phyloP scores from a whole-genome alignment of 2,329 filamentous ascomycete genomes.

The Parascedosporium putredinis region DNA sequence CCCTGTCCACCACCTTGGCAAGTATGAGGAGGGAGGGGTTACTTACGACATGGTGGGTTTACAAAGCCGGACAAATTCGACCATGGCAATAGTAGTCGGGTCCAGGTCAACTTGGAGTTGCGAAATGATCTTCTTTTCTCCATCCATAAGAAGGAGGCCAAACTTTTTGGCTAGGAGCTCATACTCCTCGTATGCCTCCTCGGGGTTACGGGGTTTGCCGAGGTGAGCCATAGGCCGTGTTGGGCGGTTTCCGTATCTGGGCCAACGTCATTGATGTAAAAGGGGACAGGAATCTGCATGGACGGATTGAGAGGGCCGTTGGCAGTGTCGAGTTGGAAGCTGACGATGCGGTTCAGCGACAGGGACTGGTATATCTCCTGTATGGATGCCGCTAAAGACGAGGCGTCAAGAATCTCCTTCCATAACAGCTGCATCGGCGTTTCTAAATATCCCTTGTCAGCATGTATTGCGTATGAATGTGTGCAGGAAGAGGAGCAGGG shows the following conservation, averaged over 20 bases:
- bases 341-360: slow-evolving; percentile 76
- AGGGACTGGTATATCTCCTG: slow-evolving; percentile 74
- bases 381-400: slow-evolving; percentile 72
- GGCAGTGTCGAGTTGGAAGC: slow-evolving; percentile 60
- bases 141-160: slow-evolving; percentile 72
- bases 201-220: slow-evolving; percentile 63
- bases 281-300: slow-evolving; percentile 54
- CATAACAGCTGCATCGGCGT: slow-evolving; percentile 57
- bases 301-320: slow-evolving; percentile 50
- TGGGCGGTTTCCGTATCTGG: slow-evolving; percentile 57
- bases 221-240: slow-evolving; percentile 76
- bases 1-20: too few species aligned
- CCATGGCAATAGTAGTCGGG: slow-evolving; percentile 64
- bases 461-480: too few species aligned
- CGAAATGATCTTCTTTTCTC: slow-evolving; percentile 62
- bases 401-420: slow-evolving; percentile 60
- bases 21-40: not conserved
- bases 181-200: slow-evolving; percentile 57
- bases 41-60: slow-evolving; percentile 55
- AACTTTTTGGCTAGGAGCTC: slow-evolving; percentile 75
- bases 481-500: too few species aligned
- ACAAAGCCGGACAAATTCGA: slow-evolving; percentile 70
- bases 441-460: slow-evolving; percentile 20
- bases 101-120: slow-evolving; percentile 70
- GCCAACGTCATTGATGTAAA: slow-evolving; percentile 64